phyloP scores from a whole-genome alignment of 2,329 filamentous ascomycete genomes.

The Clonostachys sp. region DNA sequence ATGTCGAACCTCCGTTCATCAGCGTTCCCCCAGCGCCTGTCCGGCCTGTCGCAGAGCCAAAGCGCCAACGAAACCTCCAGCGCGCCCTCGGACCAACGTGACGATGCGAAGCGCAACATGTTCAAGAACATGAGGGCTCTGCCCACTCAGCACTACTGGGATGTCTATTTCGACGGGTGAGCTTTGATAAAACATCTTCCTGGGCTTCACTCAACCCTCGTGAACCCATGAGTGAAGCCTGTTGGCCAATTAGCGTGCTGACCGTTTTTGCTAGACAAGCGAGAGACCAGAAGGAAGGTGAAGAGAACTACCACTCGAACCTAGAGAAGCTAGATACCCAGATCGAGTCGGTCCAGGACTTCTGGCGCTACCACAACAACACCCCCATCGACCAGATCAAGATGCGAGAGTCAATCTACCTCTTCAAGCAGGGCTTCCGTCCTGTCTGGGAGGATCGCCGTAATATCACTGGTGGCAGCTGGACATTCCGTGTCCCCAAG shows the following conservation, averaged over 20 bases:
- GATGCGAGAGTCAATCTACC: constrained; percentile 72
- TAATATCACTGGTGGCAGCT: constrained; percentile 81
- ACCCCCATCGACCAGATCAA: constrained; percentile 72
- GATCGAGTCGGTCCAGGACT: constrained; percentile 80
- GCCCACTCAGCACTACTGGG: constrained; percentile 76
- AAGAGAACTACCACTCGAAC: constrained; percentile 44
- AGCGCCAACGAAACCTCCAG: constrained; percentile 50
- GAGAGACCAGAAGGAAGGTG: constrained; percentile 35
- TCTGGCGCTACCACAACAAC: constrained; percentile 81
- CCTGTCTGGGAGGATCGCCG: constrained; percentile 83
- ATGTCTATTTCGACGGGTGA: constrained; percentile 63
- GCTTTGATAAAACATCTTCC: constrained; percentile 5
- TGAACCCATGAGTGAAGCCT: background rate
- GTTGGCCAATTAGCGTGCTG: background rate
- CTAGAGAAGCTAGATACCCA: constrained; percentile 59
- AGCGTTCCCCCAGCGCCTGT: constrained; percentile 55
- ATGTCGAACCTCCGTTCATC: background rate
- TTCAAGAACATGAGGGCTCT: constrained; percentile 68
- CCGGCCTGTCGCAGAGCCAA: constrained; percentile 54
- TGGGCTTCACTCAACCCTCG: background rate
- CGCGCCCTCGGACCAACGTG: constrained; percentile 57
- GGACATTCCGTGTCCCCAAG: constrained; percentile 89
- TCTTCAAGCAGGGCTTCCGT: constrained; percentile 74
- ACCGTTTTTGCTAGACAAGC: constrained; percentile 23
- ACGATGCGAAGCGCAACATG: constrained; percentile 80